A percentile compares a stretch with the other conserved stretches of the same genome.
Evolutionary conservation across 192 early-diverging fungal genomes (phyloP).

Genomic region (Coemansia sp.): DNA sequence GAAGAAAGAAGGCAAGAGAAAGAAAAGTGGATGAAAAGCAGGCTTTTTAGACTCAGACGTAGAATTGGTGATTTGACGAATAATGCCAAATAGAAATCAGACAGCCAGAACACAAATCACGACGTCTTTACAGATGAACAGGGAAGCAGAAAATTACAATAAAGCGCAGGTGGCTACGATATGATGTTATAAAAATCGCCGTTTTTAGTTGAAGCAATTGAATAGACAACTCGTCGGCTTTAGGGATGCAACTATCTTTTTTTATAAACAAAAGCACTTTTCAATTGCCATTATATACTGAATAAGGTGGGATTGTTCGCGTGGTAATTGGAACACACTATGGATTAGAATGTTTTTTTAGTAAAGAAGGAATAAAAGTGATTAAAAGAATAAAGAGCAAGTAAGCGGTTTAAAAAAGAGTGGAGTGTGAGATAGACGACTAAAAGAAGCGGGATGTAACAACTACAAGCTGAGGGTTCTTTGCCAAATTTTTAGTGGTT

Average conservation of each 20-base stretch:
- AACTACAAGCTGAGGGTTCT: not conserved
- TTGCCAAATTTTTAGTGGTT: not conserved
- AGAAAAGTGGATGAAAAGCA: not conserved
- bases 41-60: not conserved
- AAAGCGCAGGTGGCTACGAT: not conserved
- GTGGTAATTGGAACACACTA: not conserved
- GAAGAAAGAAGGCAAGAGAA: not conserved
- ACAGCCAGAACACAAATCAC: not conserved
- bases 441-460: not conserved
- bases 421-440: too few species aligned
- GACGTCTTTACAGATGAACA: not conserved
- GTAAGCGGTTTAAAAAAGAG: not conserved
- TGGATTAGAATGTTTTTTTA: not conserved
- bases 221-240: not conserved
- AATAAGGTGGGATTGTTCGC: not conserved
- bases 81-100: not conserved
- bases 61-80: conserved; percentile 6
- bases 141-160: not conserved
- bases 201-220: not conserved
- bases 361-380: not conserved
- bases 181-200: not conserved
- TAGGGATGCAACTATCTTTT: not conserved
- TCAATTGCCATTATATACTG: not conserved
- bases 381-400: not conserved
- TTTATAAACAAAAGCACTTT: not conserved